Base-by-base conservation (phyloP, 768 basidiomycete genomes). In the Suillus placidus region DNA sequence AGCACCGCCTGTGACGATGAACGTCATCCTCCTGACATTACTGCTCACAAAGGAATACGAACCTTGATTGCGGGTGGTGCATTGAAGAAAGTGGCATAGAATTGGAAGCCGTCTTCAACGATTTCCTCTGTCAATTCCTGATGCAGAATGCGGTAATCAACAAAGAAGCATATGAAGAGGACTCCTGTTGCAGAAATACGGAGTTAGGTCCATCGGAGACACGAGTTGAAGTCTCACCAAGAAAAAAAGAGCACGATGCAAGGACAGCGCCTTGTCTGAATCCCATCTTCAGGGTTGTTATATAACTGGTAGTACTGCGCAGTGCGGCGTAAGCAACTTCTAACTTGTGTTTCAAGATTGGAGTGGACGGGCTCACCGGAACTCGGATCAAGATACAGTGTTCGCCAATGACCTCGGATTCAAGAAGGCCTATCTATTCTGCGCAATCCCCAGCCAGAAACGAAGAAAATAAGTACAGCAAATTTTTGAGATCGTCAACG, bases 61-160 rank as follows among this genome's bases (percentile, higher is more conserved):
- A 92, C 95, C 87, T 95, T 96, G 79, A 97, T 94, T 49, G 94
- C 96, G 34, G 90, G 91, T 4, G 96, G 96, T 2, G 96, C 88
- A 75, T 94, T 93, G 79, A 87, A 97, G 80, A 97, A 98, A 32
- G 93, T 95, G 60, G 86, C 86, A 75, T 98, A 98, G 79, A 95
- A 97, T 72, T 90, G 87, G 76, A 93, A 90, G 5, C 91, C 95
- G 73, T 96, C 93, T 51, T 84, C 80, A 52, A 92, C 73, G 38
- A 85, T 81, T 60, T 88, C 85, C 1, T 91, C 85, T 3, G 87
- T 89, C 51, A 92, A 71, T 23, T 83, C 80, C 34, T 83, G 80
- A 80, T 92, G 96, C 56, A 98, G 81, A 61, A 97, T 80, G 43
- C 90, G 87, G 77, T 95, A 89, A 82, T 98, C 96, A 61, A 97